Evolutionary conservation across 2,329 filamentous ascomycete species (phyloP).

Genomic region (Aspergillus quadrilineatus): DNA sequence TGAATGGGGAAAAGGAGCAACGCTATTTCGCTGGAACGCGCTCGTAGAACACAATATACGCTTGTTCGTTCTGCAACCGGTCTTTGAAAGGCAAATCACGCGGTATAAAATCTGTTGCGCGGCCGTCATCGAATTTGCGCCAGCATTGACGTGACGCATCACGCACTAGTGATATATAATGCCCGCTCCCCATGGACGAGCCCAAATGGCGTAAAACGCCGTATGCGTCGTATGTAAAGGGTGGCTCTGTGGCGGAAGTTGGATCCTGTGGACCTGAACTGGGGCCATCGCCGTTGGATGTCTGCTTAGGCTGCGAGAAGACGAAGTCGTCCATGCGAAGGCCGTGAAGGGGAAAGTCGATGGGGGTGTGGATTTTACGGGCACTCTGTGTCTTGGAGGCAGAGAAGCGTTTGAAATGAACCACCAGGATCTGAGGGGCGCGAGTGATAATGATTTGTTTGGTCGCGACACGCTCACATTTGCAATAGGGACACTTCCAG

Average conservation of each 20-base stretch:
- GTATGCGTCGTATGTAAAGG: constrained; percentile 80
- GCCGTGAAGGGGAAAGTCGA: constrained; percentile 74
- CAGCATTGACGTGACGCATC: constrained; percentile 59
- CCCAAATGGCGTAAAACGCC: constrained; percentile 79
- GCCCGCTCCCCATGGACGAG: constrained; percentile 65
- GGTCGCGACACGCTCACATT: constrained; percentile 63
- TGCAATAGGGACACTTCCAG: constrained; percentile 74
- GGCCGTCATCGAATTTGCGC: constrained; percentile 62
- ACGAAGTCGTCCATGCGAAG: constrained; percentile 64
- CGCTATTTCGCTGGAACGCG: constrained; percentile 44
- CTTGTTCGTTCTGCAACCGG: constrained; percentile 60
- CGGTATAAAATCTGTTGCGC: constrained; percentile 58
- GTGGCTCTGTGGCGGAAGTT: constrained; percentile 50
- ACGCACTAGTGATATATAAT: constrained; percentile 73
- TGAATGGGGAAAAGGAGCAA: constrained; percentile 5
- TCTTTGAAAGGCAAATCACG: constrained; percentile 49
- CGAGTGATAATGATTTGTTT: constrained; percentile 74
- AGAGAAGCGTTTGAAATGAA: constrained; percentile 72
- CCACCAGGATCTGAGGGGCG: constrained; percentile 73
- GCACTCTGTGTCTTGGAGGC: constrained; percentile 56
- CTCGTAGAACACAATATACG: constrained; percentile 66
- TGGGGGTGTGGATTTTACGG: constrained; percentile 67
- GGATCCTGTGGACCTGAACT: constrained; percentile 55
- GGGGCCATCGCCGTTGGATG: constrained; percentile 23
- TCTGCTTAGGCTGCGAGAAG: constrained; percentile 47